phyloP scores from a whole-genome alignment of 257 asterid genomes.

The Scutellaria minor region DNA sequence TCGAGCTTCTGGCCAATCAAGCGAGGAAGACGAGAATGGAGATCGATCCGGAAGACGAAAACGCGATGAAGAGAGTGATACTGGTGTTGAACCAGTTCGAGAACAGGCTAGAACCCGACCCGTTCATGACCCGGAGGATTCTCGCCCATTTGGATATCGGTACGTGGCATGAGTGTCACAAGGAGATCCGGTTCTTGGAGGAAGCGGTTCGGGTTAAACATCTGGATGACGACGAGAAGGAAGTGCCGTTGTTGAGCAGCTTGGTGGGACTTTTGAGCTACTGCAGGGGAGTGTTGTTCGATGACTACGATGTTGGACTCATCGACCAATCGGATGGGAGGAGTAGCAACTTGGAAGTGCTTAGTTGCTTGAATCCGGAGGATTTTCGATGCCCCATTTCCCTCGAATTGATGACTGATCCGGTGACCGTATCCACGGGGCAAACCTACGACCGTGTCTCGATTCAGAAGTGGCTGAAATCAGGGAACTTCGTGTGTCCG shows the following conservation, averaged over 20 bases:
- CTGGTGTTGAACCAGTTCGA: constrained; percentile 65
- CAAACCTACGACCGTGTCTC: constrained; percentile 81
- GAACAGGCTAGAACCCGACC: constrained; percentile 61
- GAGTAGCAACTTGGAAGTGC: constrained; percentile 37
- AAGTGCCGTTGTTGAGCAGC: constrained; percentile 54
- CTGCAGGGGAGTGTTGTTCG: constrained; percentile 68
- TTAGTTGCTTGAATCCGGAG: constrained; percentile 61
- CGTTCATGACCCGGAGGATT: constrained; percentile 44
- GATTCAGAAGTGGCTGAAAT: constrained; percentile 71
- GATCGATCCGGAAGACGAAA: constrained; percentile 55
- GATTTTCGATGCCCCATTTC: constrained; percentile 85
- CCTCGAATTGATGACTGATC: constrained; percentile 77
- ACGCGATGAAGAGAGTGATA: constrained; percentile 51
- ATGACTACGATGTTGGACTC: constrained; percentile 43
- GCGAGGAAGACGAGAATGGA: constrained; percentile 57
- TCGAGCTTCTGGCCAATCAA: constrained; percentile 57
- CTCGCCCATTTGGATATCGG: constrained; percentile 52
- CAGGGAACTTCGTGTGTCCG: constrained; percentile 72
- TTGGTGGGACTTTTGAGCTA: constrained; percentile 65
- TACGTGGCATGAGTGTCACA: constrained; percentile 68
- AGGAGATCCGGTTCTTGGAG: constrained; percentile 56
- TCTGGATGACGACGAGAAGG: constrained; percentile 45
- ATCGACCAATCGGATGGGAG: constrained; percentile 49
- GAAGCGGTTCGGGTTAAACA: constrained; percentile 48
- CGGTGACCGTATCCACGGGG: constrained; percentile 72